Conservation (phyloP, 2,329 filamentous ascomycete species). For the Cryoendolithus antarcticus region DNA sequence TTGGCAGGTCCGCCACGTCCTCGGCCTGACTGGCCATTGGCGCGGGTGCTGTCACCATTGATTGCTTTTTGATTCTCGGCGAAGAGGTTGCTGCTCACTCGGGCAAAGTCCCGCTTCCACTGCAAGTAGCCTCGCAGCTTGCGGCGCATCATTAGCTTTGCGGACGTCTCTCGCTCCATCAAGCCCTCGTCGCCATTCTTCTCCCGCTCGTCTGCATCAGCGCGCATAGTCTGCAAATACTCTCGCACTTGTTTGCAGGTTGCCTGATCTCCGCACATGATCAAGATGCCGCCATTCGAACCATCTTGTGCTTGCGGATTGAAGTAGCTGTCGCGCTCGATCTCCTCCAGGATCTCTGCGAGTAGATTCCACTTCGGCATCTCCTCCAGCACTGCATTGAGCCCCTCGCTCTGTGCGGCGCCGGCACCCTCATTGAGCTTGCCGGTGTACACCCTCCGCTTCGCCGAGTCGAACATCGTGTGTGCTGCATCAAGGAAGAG, state of each 20-base stretch:
- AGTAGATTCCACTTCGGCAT: slow-evolving; percentile 87
- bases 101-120: slow-evolving; percentile 84
- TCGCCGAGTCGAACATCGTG: slow-evolving; percentile 84
- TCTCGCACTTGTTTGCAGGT: slow-evolving; percentile 83
- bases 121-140: slow-evolving; percentile 74
- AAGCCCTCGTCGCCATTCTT: slow-evolving; percentile 37
- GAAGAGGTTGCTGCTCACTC: slow-evolving; percentile 68
- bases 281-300: slow-evolving; percentile 77
- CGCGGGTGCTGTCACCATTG: slow-evolving; percentile 44
- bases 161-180: slow-evolving; percentile 47
- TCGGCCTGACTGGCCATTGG: slow-evolving; percentile 35
- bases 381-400: slow-evolving; percentile 78
- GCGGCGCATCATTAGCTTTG: slow-evolving; percentile 77
- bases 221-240: slow-evolving; percentile 80
- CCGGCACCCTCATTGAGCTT: slow-evolving; percentile 46
- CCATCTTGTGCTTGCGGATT: slow-evolving; percentile 66
- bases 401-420: slow-evolving; percentile 43
- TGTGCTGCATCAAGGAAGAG: slow-evolving; percentile 90
- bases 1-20: slow-evolving; percentile 56
- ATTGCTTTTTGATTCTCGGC: slow-evolving; percentile 67
- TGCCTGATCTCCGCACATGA: slow-evolving; percentile 85
- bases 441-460: slow-evolving; percentile 71
- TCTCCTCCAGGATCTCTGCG: slow-evolving; percentile 84
- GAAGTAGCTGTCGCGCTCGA: slow-evolving; percentile 79
- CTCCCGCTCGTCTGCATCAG: slow-evolving; percentile 20